A percentile compares a stretch with the other conserved stretches of the same genome.
Conservation (phyloP, 2,329 filamentous ascomycete genomes). For the Coniochaeta sp. region DNA sequence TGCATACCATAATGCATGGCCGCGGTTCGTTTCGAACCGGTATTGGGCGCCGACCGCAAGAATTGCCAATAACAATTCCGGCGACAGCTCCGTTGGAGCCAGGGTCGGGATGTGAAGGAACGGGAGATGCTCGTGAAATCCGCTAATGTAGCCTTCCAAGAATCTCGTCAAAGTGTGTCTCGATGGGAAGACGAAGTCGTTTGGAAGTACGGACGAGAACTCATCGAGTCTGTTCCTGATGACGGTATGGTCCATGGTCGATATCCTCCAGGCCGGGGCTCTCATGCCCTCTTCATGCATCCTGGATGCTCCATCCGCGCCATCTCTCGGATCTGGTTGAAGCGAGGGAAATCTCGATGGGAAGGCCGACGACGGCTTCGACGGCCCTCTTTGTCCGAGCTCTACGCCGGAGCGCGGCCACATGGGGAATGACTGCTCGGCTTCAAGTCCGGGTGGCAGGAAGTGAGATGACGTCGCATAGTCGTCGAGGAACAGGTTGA, state of each 20-base stretch:
- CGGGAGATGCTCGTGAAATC: constrained; percentile 53
- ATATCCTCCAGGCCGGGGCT: constrained; percentile 38
- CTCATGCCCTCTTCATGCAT: constrained; percentile 34
- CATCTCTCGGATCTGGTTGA: constrained; percentile 44
- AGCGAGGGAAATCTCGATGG: constrained; percentile 48
- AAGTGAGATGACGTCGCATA: constrained; percentile 48
- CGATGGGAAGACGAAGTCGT: constrained; percentile 61
- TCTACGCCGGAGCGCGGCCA: constrained; percentile 40
- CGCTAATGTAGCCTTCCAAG: constrained; percentile 62
- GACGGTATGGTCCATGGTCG: constrained; percentile 43
- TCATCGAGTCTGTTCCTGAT: constrained; percentile 55
- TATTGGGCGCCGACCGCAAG: constrained; percentile 63
- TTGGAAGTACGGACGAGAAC: constrained; percentile 52
- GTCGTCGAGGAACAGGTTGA: constrained; percentile 54
- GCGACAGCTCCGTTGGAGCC: constrained; percentile 54
- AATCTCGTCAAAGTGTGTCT: constrained; percentile 63
- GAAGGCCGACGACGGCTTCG: constrained; percentile 44
- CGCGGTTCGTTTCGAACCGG: constrained; percentile 52
- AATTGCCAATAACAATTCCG: constrained; percentile 61
- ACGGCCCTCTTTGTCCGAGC: constrained; percentile 23
- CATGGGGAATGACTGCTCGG: constrained; percentile 43
- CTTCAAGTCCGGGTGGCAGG: constrained; percentile 46
- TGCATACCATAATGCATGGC: constrained; percentile 55
- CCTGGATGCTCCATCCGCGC: constrained; percentile 25
- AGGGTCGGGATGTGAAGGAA: constrained; percentile 65